These are phyloP conservation scores for Madurella mycetomatis DNA, from an alignment of 2,329 filamentous ascomycete genomes.

Conservation along the genomic window DNA sequence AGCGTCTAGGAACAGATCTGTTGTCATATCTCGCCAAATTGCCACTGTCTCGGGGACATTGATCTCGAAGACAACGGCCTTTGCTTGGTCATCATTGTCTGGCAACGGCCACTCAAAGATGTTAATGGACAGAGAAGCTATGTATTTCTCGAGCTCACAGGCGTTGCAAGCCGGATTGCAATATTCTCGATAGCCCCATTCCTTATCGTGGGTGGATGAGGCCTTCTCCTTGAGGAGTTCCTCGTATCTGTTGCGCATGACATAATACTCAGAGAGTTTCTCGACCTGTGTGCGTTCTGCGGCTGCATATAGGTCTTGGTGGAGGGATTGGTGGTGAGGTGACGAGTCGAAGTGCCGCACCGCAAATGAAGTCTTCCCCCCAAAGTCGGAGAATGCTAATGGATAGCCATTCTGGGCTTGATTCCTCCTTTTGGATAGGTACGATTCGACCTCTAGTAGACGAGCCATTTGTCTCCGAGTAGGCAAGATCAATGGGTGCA, in stretches of 20 bases:
- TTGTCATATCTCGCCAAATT: conserved; percentile 11
- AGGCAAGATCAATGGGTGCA: conserved; percentile 13
- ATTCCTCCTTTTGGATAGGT: conserved; percentile 4
- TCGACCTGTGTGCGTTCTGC: neutral
- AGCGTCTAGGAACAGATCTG: neutral
- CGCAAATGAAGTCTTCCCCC: conserved; percentile 14
- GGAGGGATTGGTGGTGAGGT: conserved; percentile 4
- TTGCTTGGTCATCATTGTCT: neutral
- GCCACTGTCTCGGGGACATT: conserved; percentile 5
- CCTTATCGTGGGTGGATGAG: neutral
- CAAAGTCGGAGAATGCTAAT: conserved; percentile 8
- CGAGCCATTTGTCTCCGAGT: conserved; percentile 13
- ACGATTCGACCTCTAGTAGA: conserved; percentile 8
- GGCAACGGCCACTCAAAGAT: conserved; percentile 16
- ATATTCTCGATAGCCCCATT: neutral
- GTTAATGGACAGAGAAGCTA: neutral
- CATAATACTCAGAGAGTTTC: conserved; percentile 7
- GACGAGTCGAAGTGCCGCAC: conserved; percentile 17
- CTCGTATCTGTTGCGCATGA: neutral
- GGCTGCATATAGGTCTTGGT: neutral
- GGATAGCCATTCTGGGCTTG: conserved; percentile 3
- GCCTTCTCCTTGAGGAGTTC: neutral
- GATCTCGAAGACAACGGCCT: conserved; percentile 15
- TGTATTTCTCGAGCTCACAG: neutral
- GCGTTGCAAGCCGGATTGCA: neutral